Evolutionary conservation across 2,329 filamentous ascomycete genomes (phyloP), one percentile per base, ranked within the genome.

Genomic region (Aspergillus sp.): DNA sequence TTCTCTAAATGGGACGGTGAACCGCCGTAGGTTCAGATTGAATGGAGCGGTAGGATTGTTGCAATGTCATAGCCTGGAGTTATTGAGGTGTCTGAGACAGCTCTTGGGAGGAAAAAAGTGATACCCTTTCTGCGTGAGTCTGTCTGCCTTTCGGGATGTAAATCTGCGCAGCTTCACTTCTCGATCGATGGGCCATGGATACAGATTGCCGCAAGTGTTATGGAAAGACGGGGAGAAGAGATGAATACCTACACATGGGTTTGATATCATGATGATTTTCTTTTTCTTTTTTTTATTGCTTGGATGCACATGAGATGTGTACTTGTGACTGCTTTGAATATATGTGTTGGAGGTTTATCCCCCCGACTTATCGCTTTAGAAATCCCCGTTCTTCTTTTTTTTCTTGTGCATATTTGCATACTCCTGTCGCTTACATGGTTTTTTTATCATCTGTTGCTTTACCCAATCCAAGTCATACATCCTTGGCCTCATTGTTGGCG

Each of bases 71-170:
- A 66, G 61, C 65, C 66, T 73, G 71, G 71, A 73, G 70, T 73
- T 71, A 64, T 68, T 63, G 69, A 72, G 72, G 65, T 74, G 71
- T 73, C 68, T 73, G 68, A 68, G 68, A 72, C 69, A 73, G 62
- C 69, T 72, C 70, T 70, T 67, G 67, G 69, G 67, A 73, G 69
- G 68, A 71, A 43, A 73, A 75, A 74, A 75, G 69, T 76, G 73
- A 76, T 76, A 76, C 73, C 73, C 74, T 74, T 72, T 69, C 66
- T 70, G 70, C 70, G 69, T 67, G 70, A 70, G 71, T 75, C 70
- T 74, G 69, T 75, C 70, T 73, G 69, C 70, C 70, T 71, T 69
- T 62, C 62, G 66, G 70, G 68, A 67, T 69, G 68, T 66, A 68
- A 70, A 67, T 68, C 66, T 71, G 70, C 70, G 70, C 68, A 70